Conservation (phyloP, 2,329 filamentous ascomycete species). For the Pseudophaeomoniella oleicola region DNA sequence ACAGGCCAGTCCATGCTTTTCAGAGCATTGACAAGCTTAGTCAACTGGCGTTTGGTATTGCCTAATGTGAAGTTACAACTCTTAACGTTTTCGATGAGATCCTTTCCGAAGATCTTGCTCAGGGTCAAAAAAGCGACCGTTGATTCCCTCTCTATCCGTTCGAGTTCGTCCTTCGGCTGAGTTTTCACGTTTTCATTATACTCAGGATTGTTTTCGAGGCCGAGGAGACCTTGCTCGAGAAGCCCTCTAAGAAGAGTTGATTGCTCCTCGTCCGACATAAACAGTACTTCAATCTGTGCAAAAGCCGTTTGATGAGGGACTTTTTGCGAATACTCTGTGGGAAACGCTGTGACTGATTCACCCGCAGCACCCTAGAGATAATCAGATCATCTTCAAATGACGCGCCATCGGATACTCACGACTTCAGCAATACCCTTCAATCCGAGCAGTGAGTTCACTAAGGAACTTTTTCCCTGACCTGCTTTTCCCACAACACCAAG, state of each 20-base stretch:
- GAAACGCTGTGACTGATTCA: constrained; percentile 19
- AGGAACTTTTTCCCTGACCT: constrained; percentile 13
- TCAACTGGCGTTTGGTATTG: neutral
- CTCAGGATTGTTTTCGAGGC: neutral
- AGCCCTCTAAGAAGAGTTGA: constrained; percentile 19
- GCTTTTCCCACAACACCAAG: neutral
- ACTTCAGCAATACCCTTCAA: constrained; percentile 15
- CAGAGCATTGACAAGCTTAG: neutral
- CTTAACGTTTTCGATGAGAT: neutral
- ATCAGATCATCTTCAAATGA: neutral
- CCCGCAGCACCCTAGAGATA: constrained; percentile 15
- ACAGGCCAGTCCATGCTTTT: constrained; percentile 15
- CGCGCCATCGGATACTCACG: constrained; percentile 5
- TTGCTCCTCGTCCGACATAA: constrained; percentile 14
- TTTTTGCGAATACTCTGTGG: constrained; percentile 21
- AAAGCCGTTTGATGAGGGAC: constrained; percentile 10
- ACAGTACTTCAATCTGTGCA: constrained; percentile 19
- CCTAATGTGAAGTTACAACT: neutral
- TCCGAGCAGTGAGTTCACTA: constrained; percentile 22
- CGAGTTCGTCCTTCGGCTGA: neutral
- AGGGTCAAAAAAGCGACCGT: neutral
- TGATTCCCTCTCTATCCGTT: neutral
- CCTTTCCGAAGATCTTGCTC: neutral
- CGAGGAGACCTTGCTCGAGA: constrained; percentile 7
- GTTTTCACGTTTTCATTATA: neutral